Evolutionary conservation across 2,329 filamentous ascomycete species (phyloP), one percentile per base, ranked within the genome.

Genomic region (Aureobasidium sp.): DNA sequence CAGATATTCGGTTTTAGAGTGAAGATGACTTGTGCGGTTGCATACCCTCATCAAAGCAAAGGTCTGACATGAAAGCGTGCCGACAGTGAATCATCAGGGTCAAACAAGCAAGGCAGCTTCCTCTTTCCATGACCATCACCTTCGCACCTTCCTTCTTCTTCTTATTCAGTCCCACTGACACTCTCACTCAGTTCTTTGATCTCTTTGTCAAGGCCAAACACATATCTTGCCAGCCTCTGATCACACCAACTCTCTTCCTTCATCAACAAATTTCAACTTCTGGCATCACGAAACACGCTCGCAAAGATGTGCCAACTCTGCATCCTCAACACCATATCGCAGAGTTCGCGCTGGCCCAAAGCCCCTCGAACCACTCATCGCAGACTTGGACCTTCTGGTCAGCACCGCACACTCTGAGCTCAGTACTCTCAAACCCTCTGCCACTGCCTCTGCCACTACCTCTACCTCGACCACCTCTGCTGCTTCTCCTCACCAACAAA

Each of bases 251-350:
- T 31, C 12, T 15, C 15, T 29, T n/a, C 8, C 9, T 22, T 17
- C 17, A 37, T 14, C 36, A 53, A 29, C 9, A 2, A 11, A 22
- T 3, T 36, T 29, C 5, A 6, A 15, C 22, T 17, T 53, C 20
- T 39, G 2, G 2, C 31, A 20, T 5, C 37, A 55, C 22, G 29
- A 11, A 1, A 3, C 45, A 31, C 45, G n/a, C 22, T 14, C 27
- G 22, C 39, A 20, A 29, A 29, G 27, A 58, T 58, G 55, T 58
- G 55, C n/a, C 55, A 47, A 58, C 55, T 58, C 42, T 58, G 55
- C 55, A 9, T n/a, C 8, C 42, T 58, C 29, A 58, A 47, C 29
- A 25, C 41, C 2, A 47, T 58, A 22, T 44, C 55, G 6, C 22
- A 27, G 15, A 22, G 17, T 3, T 41, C 25, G n/a, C 53, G 53